Evolutionary conservation across 345 rosid genomes (phyloP).

Genomic region (Sonneratia alba): DNA sequence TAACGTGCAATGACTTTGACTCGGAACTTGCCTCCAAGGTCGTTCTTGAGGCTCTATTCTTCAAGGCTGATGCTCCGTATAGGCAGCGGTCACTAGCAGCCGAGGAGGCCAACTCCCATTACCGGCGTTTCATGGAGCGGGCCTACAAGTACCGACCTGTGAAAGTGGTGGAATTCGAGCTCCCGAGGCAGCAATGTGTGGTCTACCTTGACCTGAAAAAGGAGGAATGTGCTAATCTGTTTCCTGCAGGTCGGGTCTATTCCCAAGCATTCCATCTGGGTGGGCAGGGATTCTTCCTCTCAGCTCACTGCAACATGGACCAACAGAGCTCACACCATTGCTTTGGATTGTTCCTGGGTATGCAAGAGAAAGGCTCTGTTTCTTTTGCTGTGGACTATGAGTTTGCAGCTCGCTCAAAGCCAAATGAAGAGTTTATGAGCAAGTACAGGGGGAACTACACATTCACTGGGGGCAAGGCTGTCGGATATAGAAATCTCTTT

Average conservation of each 20-base stretch:
- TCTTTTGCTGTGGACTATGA: constrained; percentile 52
- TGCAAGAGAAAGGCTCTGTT: constrained; percentile 57
- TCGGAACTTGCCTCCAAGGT: constrained; percentile 43
- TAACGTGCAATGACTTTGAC: constrained; percentile 56
- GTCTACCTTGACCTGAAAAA: constrained; percentile 70
- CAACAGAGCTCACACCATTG: constrained; percentile 46
- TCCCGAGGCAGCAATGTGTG: constrained; percentile 56
- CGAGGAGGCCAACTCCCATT: constrained; percentile 25
- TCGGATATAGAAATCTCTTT: constrained; percentile 54
- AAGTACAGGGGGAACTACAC: constrained; percentile 47
- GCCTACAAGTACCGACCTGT: constrained; percentile 64
- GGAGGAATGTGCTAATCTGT: constrained; percentile 46
- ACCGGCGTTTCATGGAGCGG: constrained; percentile 54
- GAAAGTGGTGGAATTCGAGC: constrained; percentile 66
- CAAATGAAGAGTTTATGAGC: constrained; percentile 42
- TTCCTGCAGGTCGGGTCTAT: constrained; percentile 46
- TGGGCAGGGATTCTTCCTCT: constrained; percentile 58
- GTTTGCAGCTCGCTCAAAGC: constrained; percentile 64
- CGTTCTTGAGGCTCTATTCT: constrained; percentile 70
- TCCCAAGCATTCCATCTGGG: constrained; percentile 70
- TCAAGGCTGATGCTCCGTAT: constrained; percentile 56
- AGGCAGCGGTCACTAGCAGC: constrained; percentile 36
- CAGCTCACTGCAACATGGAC: constrained; percentile 61
- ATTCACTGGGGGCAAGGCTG: constrained; percentile 51
- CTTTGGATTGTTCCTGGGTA: constrained; percentile 66